Conservation (phyloP, 2,329 filamentous ascomycete species). For the Talaromyces islandicus region DNA sequence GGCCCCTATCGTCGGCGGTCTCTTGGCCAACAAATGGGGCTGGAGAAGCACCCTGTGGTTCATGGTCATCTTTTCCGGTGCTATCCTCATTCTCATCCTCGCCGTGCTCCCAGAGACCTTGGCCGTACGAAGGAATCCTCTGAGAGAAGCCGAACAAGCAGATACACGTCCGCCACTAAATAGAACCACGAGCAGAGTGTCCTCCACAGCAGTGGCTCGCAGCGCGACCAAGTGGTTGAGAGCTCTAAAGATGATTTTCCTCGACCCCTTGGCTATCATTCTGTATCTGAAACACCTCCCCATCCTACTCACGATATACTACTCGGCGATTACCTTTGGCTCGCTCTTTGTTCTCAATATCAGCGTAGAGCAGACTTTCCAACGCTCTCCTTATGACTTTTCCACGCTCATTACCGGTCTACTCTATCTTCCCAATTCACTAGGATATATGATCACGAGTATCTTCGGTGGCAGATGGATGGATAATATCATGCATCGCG, state of each 20-base stretch:
- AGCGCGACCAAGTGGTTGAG: constrained; percentile 49
- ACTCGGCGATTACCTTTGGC: constrained; percentile 69
- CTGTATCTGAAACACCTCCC: constrained; percentile 68
- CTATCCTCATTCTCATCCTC: constrained; percentile 35
- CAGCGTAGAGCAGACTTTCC: constrained; percentile 66
- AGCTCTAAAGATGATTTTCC: constrained; percentile 54
- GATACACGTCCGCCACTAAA: constrained; percentile 14
- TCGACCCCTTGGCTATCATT: constrained; percentile 68
- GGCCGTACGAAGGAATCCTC: constrained; percentile 22
- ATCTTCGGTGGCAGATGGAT: constrained; percentile 70
- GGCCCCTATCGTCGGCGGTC: constrained; percentile 71
- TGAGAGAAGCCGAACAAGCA: constrained; percentile 21
- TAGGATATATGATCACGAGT: constrained; percentile 67
- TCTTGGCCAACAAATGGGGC: constrained; percentile 60
- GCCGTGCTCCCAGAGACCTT: constrained; percentile 42
- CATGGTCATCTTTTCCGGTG: constrained; percentile 61
- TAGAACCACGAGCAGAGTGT: constrained; percentile 45
- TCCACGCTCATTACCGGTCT: constrained; percentile 63
- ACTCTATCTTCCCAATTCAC: constrained; percentile 68
- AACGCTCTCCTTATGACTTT: constrained; percentile 61
- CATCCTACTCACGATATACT: constrained; percentile 66
- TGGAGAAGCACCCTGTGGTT: constrained; percentile 80
- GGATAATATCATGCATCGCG: constrained; percentile 72
- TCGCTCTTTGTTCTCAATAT: constrained; percentile 74
- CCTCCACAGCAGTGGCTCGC: constrained; percentile 56